Conservation (phyloP, 2,329 filamentous ascomycete genomes). For the Pseudocercospora eumusae region DNA sequence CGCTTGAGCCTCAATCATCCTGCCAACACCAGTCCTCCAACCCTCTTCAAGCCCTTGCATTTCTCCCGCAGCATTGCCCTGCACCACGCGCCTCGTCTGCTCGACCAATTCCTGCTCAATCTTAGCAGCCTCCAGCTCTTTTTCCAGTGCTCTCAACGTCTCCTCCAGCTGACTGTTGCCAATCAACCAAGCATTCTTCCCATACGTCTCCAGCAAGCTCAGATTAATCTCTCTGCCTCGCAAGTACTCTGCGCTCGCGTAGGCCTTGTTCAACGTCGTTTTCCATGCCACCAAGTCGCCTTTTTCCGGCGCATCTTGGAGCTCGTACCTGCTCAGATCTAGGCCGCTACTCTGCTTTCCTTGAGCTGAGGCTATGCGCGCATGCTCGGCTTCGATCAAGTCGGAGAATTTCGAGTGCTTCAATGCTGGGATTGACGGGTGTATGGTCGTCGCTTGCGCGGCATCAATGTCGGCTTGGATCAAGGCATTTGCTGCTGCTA, state of each 20-base stretch:
- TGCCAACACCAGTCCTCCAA: slow-evolving; percentile 77
- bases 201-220: slow-evolving; percentile 73
- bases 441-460: slow-evolving; percentile 50
- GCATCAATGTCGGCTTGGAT: slow-evolving; percentile 66
- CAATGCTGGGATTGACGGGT: slow-evolving; percentile 60
- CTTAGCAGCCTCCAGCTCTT: slow-evolving; percentile 68
- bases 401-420: slow-evolving; percentile 62
- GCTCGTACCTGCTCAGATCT: slow-evolving; percentile 81
- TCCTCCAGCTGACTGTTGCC: slow-evolving; percentile 79
- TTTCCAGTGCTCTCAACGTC: slow-evolving; percentile 68
- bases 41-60: slow-evolving; percentile 70
- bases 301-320: slow-evolving; percentile 60
- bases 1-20: slow-evolving; percentile 81
- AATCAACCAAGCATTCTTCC: slow-evolving; percentile 89
- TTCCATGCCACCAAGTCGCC: slow-evolving; percentile 52
- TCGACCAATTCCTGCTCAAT: slow-evolving; percentile 73
- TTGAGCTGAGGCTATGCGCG: slow-evolving; percentile 61
- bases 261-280: slow-evolving; percentile 56
- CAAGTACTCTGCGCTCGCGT: slow-evolving; percentile 61
- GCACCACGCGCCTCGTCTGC: slow-evolving; percentile 65
- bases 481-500: slow-evolving; percentile 67
- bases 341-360: slow-evolving; percentile 58
- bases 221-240: slow-evolving; percentile 62
- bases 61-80: slow-evolving; percentile 73
- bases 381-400: slow-evolving; percentile 67